Percentiles rank a stretch among this genome's conserved stretches.
phyloP scores from a whole-genome alignment of 495 filamentous ascomycete species.

The Penicillium cataractarum region DNA sequence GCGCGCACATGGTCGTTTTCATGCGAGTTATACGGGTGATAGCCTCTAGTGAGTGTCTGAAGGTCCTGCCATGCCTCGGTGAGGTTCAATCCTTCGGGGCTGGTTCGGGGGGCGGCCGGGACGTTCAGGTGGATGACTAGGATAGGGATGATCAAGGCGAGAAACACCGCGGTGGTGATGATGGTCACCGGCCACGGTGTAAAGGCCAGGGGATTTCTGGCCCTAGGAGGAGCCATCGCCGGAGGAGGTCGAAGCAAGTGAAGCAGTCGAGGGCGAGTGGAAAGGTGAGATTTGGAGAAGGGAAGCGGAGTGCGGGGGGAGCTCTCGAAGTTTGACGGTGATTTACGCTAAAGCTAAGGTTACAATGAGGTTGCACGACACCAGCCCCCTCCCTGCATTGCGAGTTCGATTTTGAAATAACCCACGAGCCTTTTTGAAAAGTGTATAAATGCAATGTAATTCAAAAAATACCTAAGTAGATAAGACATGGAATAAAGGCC shows the following conservation, averaged over 20 bases:
- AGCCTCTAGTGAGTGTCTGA: conserved; percentile 68
- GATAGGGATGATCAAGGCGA: conserved; percentile 69
- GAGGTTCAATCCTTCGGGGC: conserved; percentile 68
- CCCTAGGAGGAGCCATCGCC: conserved; percentile 40
- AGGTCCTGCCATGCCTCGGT: conserved; percentile 88
- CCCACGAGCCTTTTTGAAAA: not conserved
- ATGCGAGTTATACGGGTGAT: conserved; percentile 86
- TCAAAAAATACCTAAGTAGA: conserved; percentile 20
- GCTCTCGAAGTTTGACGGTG: conserved; percentile 13
- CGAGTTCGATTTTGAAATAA: not conserved
- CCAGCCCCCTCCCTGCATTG: not conserved
- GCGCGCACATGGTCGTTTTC: conserved; percentile 78
- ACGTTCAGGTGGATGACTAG: conserved; percentile 75
- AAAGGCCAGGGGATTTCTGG: conserved; percentile 62
- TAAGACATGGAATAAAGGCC: conserved; percentile 17
- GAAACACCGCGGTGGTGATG: conserved; percentile 69
- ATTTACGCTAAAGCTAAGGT: conserved; percentile 17
- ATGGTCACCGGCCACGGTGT: conserved; percentile 71
- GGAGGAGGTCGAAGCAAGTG: conserved; percentile 6
- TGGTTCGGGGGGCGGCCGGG: conserved; percentile 66
- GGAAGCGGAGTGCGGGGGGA: conserved; percentile 29
- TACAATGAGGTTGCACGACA: conserved; percentile 9
- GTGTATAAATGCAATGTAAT: conserved; percentile 27
- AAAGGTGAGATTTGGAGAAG: conserved; percentile 23
- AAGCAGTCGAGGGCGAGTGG: conserved; percentile 10